Conservation (phyloP, 1,139 yeast species). For the Pneumocystis wakefieldiae region DNA sequence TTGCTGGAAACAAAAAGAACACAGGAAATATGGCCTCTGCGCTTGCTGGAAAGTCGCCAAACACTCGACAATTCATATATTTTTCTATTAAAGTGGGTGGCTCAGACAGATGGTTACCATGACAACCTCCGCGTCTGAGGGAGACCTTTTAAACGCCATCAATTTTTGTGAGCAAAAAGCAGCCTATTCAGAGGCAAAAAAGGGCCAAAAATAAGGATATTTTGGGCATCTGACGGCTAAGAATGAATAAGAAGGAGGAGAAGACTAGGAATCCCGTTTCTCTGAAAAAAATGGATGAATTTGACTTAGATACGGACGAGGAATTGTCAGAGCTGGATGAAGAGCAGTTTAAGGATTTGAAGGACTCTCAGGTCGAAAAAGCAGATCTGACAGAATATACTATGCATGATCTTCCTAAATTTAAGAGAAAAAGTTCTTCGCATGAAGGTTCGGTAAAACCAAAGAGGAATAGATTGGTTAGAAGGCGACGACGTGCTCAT, state of each 20-base stretch:
- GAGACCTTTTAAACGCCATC: too few relatives aligned
- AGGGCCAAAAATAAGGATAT: background rate
- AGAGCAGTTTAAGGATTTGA: constrained; percentile 24
- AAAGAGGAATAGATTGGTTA: constrained; percentile 8
- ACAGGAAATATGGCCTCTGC: too few relatives aligned
- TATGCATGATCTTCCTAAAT: constrained; percentile 23
- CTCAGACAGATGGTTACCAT: too few relatives aligned
- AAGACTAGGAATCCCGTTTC: background rate
- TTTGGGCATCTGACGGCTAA: background rate
- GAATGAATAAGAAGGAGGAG: background rate
- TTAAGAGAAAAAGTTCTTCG: constrained; percentile 20
- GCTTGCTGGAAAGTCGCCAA: too few relatives aligned
- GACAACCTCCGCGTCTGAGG: too few relatives aligned
- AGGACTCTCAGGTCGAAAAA: constrained; percentile 18
- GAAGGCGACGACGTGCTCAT: constrained; percentile 17
- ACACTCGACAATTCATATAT: too few relatives aligned
- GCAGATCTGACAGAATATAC: constrained; percentile 25
- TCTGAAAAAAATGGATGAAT: constrained; percentile 2
- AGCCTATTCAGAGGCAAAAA: background rate
- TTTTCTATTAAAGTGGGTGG: too few relatives aligned
- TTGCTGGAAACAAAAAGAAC: too few relatives aligned
- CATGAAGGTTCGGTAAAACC: background rate
- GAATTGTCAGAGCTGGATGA: constrained; percentile 29
- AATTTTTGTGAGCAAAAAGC: too few relatives aligned
- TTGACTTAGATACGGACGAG: constrained; percentile 19